These are phyloP conservation scores for Tubosaeta brunneosetosa DNA, from an alignment of 768 basidiomycete genomes.

Conservation along the genomic window DNA sequence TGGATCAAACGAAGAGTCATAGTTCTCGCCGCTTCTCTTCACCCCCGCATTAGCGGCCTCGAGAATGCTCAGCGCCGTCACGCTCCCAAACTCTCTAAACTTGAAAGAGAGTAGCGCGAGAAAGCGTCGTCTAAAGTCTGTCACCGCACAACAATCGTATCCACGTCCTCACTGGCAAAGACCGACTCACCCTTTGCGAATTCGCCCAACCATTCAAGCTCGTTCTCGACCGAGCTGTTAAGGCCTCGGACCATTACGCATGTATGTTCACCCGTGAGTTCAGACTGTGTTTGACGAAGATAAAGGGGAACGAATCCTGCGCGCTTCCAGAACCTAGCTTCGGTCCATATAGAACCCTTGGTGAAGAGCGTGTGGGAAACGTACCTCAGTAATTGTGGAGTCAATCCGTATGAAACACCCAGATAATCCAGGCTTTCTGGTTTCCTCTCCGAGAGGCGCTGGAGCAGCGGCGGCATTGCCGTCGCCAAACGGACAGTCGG, in stretches of 20 bases:
- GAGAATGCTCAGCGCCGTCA: constrained; percentile 81
- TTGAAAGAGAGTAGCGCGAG: constrained; percentile 85
- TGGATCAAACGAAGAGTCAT: constrained; percentile 18
- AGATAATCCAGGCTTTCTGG: constrained; percentile 91
- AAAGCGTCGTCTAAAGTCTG: constrained; percentile 93
- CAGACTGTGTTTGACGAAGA: constrained; percentile 88
- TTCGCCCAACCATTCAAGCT: constrained; percentile 80
- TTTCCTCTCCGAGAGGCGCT: constrained; percentile 82
- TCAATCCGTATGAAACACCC: constrained; percentile 94
- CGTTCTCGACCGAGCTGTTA: constrained; percentile 56
- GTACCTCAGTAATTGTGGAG: constrained; percentile 73
- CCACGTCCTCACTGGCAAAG: not conserved
- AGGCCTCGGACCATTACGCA: constrained; percentile 92
- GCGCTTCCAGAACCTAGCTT: constrained; percentile 86
- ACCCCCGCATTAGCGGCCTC: constrained; percentile 74
- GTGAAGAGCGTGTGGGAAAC: constrained; percentile 3
- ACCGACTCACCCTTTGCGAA: constrained; percentile 69
- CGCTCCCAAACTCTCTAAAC: constrained; percentile 89
- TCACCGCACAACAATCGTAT: not conserved
- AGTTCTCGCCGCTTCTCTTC: constrained; percentile 38
- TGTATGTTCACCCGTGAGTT: constrained; percentile 94
- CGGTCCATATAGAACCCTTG: not conserved
- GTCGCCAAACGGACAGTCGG: constrained; percentile 66
- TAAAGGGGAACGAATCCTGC: constrained; percentile 90
- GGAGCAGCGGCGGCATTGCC: constrained; percentile 89